Percentiles rank a stretch among this genome's conserved stretches.
phyloP scores from a whole-genome alignment of 2,329 filamentous ascomycete genomes.

The Nothopassalora personata region DNA sequence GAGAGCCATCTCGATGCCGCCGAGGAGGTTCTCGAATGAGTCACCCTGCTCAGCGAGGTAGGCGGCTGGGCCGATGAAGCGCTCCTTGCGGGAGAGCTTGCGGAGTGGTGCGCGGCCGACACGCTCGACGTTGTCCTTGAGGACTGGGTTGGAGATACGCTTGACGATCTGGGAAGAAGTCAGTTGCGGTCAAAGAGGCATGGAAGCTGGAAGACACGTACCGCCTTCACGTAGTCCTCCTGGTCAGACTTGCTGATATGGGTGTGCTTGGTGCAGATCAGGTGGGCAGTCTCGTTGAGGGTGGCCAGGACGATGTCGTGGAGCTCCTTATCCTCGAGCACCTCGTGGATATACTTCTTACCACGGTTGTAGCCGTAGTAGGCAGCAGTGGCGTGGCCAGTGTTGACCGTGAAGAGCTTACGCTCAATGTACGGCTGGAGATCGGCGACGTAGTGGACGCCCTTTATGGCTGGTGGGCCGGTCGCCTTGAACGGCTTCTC shows the following conservation, averaged over 20 bases:
- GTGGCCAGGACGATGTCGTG: conserved; percentile 72
- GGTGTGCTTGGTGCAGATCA: conserved; percentile 81
- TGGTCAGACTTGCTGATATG: conserved; percentile 68
- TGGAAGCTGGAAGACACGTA: conserved; percentile 57
- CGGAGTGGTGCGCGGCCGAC: conserved; percentile 91
- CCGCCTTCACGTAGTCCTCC: conserved; percentile 71
- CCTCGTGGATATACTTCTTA: conserved; percentile 84
- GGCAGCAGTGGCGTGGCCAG: conserved; percentile 88
- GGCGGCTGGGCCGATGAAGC: conserved; percentile 86
- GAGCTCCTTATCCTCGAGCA: conserved; percentile 75
- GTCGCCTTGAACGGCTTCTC: conserved; percentile 71
- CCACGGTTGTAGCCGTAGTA: conserved; percentile 88
- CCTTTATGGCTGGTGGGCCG: conserved; percentile 65
- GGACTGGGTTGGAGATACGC: conserved; percentile 87
- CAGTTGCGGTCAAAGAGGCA: conserved; percentile 18
- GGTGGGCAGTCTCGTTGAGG: conserved; percentile 75
- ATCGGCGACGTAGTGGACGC: conserved; percentile 88
- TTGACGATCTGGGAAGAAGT: conserved; percentile 61
- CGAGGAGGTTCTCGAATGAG: conserved; percentile 67
- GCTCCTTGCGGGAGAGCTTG: conserved; percentile 91
- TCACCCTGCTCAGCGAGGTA: conserved; percentile 79
- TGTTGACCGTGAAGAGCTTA: conserved; percentile 99
- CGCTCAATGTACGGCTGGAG: conserved; percentile 95
- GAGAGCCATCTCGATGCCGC: conserved; percentile 83
- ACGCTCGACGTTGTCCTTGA: conserved; percentile 89